Evolutionary conservation across 2,329 filamentous ascomycete species (phyloP).

Genomic region (Aspergillus ochraceoroseus): DNA sequence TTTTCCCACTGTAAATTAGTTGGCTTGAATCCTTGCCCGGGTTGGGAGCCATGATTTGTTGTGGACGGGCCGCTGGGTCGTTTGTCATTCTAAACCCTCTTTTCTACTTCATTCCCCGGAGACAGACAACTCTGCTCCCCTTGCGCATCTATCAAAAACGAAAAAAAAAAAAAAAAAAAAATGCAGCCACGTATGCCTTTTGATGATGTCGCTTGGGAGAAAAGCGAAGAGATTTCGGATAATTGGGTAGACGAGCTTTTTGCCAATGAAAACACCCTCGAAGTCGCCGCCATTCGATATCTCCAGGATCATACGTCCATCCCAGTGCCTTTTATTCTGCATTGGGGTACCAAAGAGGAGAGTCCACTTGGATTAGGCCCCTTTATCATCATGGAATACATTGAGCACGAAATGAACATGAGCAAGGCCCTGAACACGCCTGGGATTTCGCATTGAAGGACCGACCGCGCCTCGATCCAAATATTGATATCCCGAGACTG

Average conservation of each 20-base stretch:
- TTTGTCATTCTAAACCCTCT: no score
- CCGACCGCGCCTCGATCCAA: constrained; percentile 10
- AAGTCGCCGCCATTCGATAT: constrained; percentile 21
- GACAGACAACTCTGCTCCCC: no score
- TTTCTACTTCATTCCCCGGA: no score
- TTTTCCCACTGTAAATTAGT: no score
- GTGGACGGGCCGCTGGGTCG: no score
- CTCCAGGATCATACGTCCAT: constrained; percentile 19
- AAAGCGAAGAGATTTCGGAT: constrained; percentile 10
- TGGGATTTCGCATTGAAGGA: not conserved
- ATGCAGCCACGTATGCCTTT: constrained; percentile 11
- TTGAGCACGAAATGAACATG: not conserved
- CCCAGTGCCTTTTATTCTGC: constrained; percentile 15
- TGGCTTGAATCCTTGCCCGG: no score
- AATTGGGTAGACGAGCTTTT: constrained; percentile 13
- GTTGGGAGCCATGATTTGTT: no score
- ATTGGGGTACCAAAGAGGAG: not conserved
- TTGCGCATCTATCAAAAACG: no score
- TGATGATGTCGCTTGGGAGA: constrained; percentile 18
- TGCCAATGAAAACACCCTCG: constrained; percentile 33
- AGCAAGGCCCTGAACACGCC: not conserved
- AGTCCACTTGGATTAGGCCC: not conserved
- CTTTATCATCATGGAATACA: constrained; percentile 1
- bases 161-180: no score
- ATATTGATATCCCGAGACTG: constrained; percentile 6